Percentiles rank a stretch among this genome's conserved stretches.
phyloP scores from a whole-genome alignment of 352 stramenopile species.

The Phytophthora boehmeriae region DNA sequence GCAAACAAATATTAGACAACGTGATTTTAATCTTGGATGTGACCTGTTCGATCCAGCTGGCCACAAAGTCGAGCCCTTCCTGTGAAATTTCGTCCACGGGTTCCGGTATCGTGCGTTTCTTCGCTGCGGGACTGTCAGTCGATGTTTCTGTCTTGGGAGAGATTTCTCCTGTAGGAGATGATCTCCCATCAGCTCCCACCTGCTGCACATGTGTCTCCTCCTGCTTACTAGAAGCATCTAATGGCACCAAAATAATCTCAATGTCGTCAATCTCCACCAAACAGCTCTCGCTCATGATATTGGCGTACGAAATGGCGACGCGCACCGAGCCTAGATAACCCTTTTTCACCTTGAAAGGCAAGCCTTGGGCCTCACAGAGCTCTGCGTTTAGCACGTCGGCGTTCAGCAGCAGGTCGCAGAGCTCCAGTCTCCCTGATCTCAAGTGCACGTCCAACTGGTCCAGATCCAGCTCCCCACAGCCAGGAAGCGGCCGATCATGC shows the following conservation, averaged over 20 bases:
- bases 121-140: neutral
- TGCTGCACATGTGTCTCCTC: conserved; percentile 2
- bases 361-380: conserved; percentile 63
- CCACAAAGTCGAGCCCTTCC: conserved; percentile 90
- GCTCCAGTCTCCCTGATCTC: conserved; percentile 72
- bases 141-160: neutral
- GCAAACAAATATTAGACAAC: conserved; percentile 84
- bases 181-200: too few relatives aligned
- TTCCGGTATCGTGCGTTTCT: conserved; percentile 32
- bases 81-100: conserved; percentile 81
- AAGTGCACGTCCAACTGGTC: conserved; percentile 89
- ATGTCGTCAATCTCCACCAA: conserved; percentile 89
- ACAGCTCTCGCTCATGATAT: conserved; percentile 90
- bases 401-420: conserved; percentile 85
- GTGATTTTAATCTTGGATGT: conserved; percentile 92
- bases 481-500: conserved; percentile 88
- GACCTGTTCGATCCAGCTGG: conserved; percentile 90
- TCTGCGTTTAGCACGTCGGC: conserved; percentile 82
- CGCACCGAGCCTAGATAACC: conserved; percentile 86
- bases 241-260: conserved; percentile 84
- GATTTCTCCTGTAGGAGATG: neutral
- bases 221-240: conserved; percentile 14
- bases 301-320: conserved; percentile 86
- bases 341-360: conserved; percentile 88
- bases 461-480: conserved; percentile 83